These are phyloP conservation scores for Gloeostereum incarnatum DNA, from an alignment of 768 basidiomycete genomes.

Conservation along the genomic window DNA sequence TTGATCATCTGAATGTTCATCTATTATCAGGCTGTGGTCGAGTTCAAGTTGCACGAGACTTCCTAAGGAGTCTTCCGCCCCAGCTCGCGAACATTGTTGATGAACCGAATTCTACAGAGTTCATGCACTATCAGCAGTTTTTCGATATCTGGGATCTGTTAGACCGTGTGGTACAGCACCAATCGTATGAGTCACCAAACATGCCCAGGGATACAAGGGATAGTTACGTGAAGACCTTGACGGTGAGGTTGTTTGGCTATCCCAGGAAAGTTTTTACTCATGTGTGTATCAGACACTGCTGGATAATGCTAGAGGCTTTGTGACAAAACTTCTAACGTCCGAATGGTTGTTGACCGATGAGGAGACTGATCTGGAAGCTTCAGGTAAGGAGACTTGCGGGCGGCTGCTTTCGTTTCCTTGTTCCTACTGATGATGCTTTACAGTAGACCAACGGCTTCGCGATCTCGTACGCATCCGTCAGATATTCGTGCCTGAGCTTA, in stretches of 20 bases:
- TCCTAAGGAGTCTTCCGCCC: conserved; percentile 51
- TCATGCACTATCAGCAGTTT: conserved; percentile 73
- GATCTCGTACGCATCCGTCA: conserved; percentile 81
- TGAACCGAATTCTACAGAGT: conserved; percentile 68
- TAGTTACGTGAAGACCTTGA: conserved; percentile 59
- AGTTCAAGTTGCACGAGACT: conserved; percentile 51
- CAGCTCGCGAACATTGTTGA: conserved; percentile 55
- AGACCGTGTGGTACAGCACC: conserved; percentile 50
- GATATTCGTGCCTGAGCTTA: conserved; percentile 83
- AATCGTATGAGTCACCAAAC: conserved; percentile 44
- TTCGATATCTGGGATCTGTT: conserved; percentile 67
- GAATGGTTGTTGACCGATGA: conserved; percentile 67
- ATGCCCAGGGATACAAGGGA: conserved; percentile 50
- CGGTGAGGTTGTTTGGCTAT: conserved; percentile 23
- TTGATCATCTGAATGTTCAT: conserved; percentile 2
- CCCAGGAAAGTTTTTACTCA: background rate
- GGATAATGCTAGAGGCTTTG: conserved; percentile 54
- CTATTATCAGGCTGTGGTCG: conserved; percentile 56
- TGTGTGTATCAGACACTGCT: conserved; percentile 37
- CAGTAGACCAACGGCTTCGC: conserved; percentile 43
- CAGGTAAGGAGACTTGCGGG: conserved; percentile 21
- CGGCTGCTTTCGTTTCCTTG: background rate
- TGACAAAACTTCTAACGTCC: conserved; percentile 61
- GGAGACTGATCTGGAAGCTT: conserved; percentile 24
- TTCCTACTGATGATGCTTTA: conserved; percentile 4